Evolutionary conservation across 768 basidiomycete species (phyloP).

Genomic region (Coprinopsis marcescibilis): DNA sequence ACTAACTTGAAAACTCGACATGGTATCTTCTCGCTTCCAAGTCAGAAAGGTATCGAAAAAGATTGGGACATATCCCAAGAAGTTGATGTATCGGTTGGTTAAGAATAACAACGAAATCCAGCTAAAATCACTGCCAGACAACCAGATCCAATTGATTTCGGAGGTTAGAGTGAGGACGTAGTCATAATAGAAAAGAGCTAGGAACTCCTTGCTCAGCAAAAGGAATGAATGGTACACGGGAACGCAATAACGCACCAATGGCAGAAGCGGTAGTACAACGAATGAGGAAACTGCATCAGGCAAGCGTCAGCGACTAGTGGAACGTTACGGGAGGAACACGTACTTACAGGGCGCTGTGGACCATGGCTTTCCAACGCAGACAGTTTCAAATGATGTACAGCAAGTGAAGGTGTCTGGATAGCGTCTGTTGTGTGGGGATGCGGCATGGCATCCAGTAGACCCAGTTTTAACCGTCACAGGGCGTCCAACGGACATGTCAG

Average conservation of each 20-base stretch:
- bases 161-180: slow-evolving; percentile 38
- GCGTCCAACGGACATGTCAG: too few relatives aligned
- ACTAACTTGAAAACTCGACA: neutral
- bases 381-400: too few relatives aligned
- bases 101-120: slow-evolving; percentile 36
- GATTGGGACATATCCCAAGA: slow-evolving; percentile 34
- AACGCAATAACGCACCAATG: neutral
- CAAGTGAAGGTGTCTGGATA: too few relatives aligned
- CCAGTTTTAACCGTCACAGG: too few relatives aligned
- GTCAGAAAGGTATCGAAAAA: slow-evolving; percentile 28
- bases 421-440: too few relatives aligned
- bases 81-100: slow-evolving; percentile 36
- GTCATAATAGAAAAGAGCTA: slow-evolving; percentile 43
- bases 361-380: too few relatives aligned
- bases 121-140: slow-evolving; percentile 14
- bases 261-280: too few relatives aligned
- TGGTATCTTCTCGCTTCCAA: slow-evolving; percentile 8
- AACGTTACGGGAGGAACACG: too few relatives aligned
- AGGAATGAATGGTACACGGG: neutral
- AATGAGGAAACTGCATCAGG: too few relatives aligned
- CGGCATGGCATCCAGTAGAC: too few relatives aligned
- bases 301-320: too few relatives aligned
- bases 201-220: slow-evolving; percentile 22
- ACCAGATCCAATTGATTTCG: slow-evolving; percentile 44
- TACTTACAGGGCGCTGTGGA: too few relatives aligned